Conservation (phyloP, 257 asterid genomes). For the Leonotis leonurus region DNA sequence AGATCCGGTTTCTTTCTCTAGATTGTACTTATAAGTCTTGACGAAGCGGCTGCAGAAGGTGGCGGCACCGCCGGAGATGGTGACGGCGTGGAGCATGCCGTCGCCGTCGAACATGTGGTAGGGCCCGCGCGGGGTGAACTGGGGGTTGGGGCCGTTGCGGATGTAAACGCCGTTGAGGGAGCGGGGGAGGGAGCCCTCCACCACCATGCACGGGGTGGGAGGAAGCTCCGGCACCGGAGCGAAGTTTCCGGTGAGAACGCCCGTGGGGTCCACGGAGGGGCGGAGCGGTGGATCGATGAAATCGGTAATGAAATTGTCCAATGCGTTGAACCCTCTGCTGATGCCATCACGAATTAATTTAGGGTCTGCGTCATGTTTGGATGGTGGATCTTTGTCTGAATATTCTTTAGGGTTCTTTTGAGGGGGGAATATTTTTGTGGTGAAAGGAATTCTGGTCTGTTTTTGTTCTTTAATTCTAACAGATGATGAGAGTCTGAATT, state of each 20-base stretch:
- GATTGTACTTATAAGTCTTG: slow-evolving; percentile 38
- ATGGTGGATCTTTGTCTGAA: too few species aligned
- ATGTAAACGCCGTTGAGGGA: slow-evolving; percentile 50
- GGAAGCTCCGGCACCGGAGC: slow-evolving; percentile 52
- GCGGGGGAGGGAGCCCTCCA: slow-evolving; percentile 46
- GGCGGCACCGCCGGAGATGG: slow-evolving; percentile 41
- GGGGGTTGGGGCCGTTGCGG: slow-evolving; percentile 69
- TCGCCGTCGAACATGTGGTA: slow-evolving; percentile 66
- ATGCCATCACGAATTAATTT: too few species aligned
- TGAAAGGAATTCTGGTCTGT: too few species aligned
- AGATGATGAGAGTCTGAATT: too few species aligned
- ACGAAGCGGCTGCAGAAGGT: slow-evolving; percentile 56
- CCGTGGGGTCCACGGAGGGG: slow-evolving; percentile 35
- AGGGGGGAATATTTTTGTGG: too few species aligned
- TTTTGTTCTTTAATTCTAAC: too few species aligned
- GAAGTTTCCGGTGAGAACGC: slow-evolving; percentile 37
- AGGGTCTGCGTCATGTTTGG: too few species aligned
- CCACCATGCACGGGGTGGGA: slow-evolving; percentile 42
- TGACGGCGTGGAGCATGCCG: slow-evolving; percentile 63
- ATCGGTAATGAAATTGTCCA: slow-evolving; percentile 27
- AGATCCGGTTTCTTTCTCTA: slow-evolving; percentile 32
- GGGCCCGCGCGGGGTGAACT: slow-evolving; percentile 46
- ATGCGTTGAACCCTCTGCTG: slow-evolving; percentile 26
- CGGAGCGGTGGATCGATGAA: slow-evolving; percentile 34
- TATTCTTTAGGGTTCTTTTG: too few species aligned